Percentiles rank a stretch among this genome's conserved stretches.
Conservation (phyloP, 345 rosid species). For the Hypericum androsaemum region DNA sequence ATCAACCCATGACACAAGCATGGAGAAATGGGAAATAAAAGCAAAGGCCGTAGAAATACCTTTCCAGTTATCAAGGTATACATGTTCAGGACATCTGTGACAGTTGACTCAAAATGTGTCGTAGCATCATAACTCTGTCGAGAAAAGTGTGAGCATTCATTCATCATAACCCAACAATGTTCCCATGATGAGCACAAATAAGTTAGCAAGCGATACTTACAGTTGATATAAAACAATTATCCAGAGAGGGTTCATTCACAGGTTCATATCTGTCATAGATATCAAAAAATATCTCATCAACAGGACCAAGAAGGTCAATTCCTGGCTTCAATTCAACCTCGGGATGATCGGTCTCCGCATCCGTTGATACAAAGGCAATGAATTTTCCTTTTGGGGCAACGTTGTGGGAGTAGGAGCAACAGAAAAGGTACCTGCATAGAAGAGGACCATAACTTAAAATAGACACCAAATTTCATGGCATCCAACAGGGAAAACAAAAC, state of each 20-base stretch:
- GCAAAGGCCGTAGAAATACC: conserved; percentile 30
- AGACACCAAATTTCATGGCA: not conserved
- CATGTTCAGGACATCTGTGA: conserved; percentile 77
- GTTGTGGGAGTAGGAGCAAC: conserved; percentile 89
- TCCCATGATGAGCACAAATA: not conserved
- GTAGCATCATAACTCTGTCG: conserved; percentile 96
- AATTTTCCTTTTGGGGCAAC: conserved; percentile 93
- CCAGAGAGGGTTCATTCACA: conserved; percentile 65
- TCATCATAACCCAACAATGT: conserved; percentile 10
- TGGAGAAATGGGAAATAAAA: not conserved
- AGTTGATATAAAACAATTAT: conserved; percentile 84
- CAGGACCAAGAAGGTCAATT: conserved; percentile 67
- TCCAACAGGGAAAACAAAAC: not conserved
- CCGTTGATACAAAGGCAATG: conserved; percentile 86
- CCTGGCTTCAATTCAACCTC: conserved; percentile 71
- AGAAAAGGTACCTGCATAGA: conserved; percentile 74
- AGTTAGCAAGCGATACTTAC: conserved; percentile 29
- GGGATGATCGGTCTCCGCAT: conserved; percentile 87
- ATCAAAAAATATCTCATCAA: conserved; percentile 85
- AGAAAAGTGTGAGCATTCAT: conserved; percentile 3
- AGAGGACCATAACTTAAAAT: not conserved
- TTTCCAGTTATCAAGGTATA: conserved; percentile 93
- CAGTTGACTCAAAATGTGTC: conserved; percentile 92
- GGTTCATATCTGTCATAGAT: conserved; percentile 71
- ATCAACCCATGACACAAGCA: no score